phyloP scores from a whole-genome alignment of 2,329 filamentous ascomycete species.

The Colletotrichum costaricense region DNA sequence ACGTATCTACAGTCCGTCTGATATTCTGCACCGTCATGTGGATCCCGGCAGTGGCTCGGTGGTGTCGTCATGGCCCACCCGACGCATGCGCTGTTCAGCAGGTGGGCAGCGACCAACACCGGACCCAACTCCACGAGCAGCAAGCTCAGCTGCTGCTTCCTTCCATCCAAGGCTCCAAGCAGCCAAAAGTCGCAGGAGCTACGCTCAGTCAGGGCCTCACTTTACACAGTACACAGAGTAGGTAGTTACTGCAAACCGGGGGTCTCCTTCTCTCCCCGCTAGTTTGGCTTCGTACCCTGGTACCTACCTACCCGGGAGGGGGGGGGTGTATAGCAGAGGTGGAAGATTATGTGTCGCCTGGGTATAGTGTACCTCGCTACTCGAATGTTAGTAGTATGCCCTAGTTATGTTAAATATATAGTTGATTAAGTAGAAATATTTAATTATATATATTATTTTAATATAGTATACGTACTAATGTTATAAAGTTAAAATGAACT shows the following conservation, averaged over 20 bases:
- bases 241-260: neutral
- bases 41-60: slow-evolving; percentile 30
- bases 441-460: too few relatives aligned
- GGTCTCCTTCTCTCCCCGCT: slow-evolving; percentile 11
- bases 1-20: too few relatives aligned
- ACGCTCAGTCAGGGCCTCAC: neutral
- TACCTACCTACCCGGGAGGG: neutral
- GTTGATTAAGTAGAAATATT: too few relatives aligned
- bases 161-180: neutral
- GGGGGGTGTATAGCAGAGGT: too few relatives aligned
- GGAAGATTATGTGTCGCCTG: too few relatives aligned
- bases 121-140: neutral
- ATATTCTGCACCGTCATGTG: neutral
- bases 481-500: too few relatives aligned
- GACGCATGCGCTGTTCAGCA: slow-evolving; percentile 23
- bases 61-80: slow-evolving; percentile 35
- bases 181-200: neutral
- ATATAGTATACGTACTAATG: too few relatives aligned
- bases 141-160: neutral
- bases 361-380: too few relatives aligned
- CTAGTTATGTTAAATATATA: too few relatives aligned
- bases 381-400: too few relatives aligned
- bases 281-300: slow-evolving; percentile 24
- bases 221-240: too few relatives aligned
- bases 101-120: slow-evolving; percentile 16